Base-by-base conservation (phyloP, 257 asterid species). In the Capsicum pubescens region DNA sequence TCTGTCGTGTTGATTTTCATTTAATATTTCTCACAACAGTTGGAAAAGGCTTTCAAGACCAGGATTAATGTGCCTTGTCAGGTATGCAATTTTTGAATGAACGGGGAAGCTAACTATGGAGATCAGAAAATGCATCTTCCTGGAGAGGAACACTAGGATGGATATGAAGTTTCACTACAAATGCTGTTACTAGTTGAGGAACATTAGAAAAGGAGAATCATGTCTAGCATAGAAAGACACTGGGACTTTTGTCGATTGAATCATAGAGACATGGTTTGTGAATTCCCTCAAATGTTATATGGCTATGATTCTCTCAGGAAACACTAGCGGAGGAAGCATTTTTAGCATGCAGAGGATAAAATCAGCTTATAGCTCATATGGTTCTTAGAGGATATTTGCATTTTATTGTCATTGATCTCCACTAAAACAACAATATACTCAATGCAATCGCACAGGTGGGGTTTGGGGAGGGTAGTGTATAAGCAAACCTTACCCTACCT, bases 131-230 rank as follows among this genome's bases (percentile, higher is more conserved):
- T 19, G 13, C 35, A 3, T 66, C n/a, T 66, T 32, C n/a, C 6
- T 35, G 72, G 19, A 60, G 67, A n/a, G 32, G 8, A n/a, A 60
- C 72, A 70, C 55, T 70, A 44, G 56, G 79, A 70, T 70, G 79
- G 79, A 70, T 42, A 42, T 17, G 56, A 70, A 70, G n/a, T 42
- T 70, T 42, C 56, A 16, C 56, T 17, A 44, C 56, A 9, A 17
- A 70, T 9, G 9, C 5, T 42, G 56, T 70, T 42, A 44, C 79
- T 17, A 42, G 36, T 44, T 9, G 79, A 17, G 17, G 79, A 17
- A 42, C 42, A 70, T 66, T 35, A 66, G 48, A 1, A 35, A 66
- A 66, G 6, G 56, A n/a, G 55, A 68, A 44, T 70, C 32, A 10
- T 17, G 35, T 70, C 78, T 70, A 70, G 35, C 54, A 70, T 69